Percentiles rank a stretch among this genome's conserved stretches.
These are phyloP conservation scores for Colletotrichum incanum DNA, from an alignment of 2,329 filamentous ascomycete genomes.

Conservation along the genomic window DNA sequence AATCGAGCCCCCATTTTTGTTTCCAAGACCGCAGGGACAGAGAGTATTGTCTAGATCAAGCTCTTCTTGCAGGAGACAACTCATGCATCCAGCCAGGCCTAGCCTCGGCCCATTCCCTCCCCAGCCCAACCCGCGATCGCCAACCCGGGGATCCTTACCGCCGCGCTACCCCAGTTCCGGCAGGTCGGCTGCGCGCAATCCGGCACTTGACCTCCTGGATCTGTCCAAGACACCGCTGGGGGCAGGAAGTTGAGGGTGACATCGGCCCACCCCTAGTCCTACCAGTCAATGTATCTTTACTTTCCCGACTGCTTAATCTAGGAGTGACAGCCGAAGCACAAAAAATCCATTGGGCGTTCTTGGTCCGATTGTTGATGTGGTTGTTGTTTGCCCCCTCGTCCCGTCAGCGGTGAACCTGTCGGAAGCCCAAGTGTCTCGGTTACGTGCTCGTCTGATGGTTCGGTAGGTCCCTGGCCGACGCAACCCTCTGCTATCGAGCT, in stretches of 20 bases:
- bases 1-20: background rate
- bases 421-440: background rate
- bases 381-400: background rate
- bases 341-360: constrained; percentile 1
- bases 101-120: background rate
- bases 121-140: constrained; percentile 4
- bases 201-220: constrained; percentile 41
- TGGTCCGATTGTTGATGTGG: background rate
- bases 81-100: background rate
- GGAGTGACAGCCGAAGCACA: constrained; percentile 25
- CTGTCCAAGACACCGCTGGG: constrained; percentile 24
- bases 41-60: background rate
- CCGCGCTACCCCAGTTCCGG: constrained; percentile 40
- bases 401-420: constrained; percentile 19
- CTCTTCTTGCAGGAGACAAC: constrained; percentile 1
- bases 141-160: constrained; percentile 24
- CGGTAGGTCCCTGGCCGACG: background rate
- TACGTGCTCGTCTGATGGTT: constrained; percentile 33
- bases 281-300: background rate
- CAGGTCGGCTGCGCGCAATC: constrained; percentile 36
- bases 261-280: constrained; percentile 10
- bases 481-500: background rate
- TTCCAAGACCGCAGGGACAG: background rate
- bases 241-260: constrained; percentile 6
- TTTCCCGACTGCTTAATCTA: constrained; percentile 37